A percentile compares a stretch with the other conserved stretches of the same genome.
phyloP scores from a whole-genome alignment of 768 basidiomycete genomes.

The Agrocybe pediades region DNA sequence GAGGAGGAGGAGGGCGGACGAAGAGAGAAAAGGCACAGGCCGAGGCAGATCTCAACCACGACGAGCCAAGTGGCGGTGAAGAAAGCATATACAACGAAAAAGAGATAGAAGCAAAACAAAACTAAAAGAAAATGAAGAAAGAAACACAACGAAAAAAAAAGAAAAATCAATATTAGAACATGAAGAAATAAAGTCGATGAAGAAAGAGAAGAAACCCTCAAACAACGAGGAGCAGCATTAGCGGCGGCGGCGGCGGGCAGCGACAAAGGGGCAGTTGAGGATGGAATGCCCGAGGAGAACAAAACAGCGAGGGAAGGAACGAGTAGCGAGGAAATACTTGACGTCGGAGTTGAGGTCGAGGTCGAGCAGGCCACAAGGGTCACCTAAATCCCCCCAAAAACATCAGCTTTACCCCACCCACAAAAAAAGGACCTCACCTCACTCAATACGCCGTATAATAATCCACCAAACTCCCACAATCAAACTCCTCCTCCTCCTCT shows the following conservation, averaged over 20 bases:
- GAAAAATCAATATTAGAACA: slow-evolving; percentile 2
- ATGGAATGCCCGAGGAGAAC: no score
- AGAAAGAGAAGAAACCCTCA: not conserved
- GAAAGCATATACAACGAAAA: no score
- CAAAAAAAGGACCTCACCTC: no score
- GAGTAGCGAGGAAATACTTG: no score
- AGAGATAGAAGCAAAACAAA: not conserved
- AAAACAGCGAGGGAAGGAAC: no score
- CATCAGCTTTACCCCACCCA: slow-evolving; percentile 1
- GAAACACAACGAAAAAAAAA: not conserved
- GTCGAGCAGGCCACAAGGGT: not conserved
- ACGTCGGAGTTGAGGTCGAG: no score
- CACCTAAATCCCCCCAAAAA: not conserved
- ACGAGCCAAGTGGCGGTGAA: no score
- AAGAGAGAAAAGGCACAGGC: no score
- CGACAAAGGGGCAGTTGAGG: not conserved
- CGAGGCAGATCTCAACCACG: no score
- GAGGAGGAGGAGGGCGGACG: no score
- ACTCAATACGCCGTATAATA: slow-evolving; percentile 15
- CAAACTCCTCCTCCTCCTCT: slow-evolving; percentile 7
- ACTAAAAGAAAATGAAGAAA: not conserved
- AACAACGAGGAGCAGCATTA: not conserved
- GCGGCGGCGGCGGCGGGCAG: not conserved
- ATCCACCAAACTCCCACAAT: slow-evolving; percentile 8
- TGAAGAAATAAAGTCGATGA: not conserved